phyloP scores from a whole-genome alignment of 495 filamentous ascomycete species.

The Talaromyces thailandensis region DNA sequence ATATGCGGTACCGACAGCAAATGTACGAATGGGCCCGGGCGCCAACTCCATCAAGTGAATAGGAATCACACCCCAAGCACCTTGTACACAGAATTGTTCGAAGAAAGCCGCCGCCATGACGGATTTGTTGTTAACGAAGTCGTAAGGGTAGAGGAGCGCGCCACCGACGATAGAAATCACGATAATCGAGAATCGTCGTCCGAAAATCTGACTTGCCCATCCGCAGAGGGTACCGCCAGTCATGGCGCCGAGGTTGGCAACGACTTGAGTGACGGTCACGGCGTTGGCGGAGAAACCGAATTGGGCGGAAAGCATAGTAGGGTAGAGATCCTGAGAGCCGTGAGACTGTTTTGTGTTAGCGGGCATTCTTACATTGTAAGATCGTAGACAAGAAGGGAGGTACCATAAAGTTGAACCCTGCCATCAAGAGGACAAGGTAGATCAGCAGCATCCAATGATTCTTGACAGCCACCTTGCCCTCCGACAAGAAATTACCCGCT shows the following conservation, averaged over 20 bases:
- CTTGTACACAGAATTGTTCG: constrained; percentile 84
- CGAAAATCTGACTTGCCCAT: constrained; percentile 73
- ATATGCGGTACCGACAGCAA: constrained; percentile 75
- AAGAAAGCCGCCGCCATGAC: constrained; percentile 85
- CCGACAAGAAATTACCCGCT: constrained; percentile 55
- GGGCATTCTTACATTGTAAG: neutral
- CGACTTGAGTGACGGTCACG: constrained; percentile 76
- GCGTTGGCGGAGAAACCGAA: constrained; percentile 61
- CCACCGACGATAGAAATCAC: constrained; percentile 68
- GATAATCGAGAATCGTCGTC: constrained; percentile 74
- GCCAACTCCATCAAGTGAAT: constrained; percentile 86
- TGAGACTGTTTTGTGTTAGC: constrained; percentile 47
- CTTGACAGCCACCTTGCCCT: constrained; percentile 68
- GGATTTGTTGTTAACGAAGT: constrained; percentile 47
- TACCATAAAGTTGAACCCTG: constrained; percentile 87
- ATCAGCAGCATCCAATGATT: constrained; percentile 70
- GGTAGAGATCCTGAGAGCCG: constrained; percentile 86
- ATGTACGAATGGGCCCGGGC: constrained; percentile 72
- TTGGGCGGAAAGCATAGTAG: constrained; percentile 72
- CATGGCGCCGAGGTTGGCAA: constrained; percentile 78
- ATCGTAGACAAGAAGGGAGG: neutral
- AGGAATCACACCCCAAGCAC: constrained; percentile 76
- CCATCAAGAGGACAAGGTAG: constrained; percentile 80
- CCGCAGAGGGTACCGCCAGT: constrained; percentile 67
- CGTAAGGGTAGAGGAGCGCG: constrained; percentile 74